Evolutionary conservation across 1,284 basidiomycete species (phyloP).

Genomic region (Sphaerobolus stellatus): DNA sequence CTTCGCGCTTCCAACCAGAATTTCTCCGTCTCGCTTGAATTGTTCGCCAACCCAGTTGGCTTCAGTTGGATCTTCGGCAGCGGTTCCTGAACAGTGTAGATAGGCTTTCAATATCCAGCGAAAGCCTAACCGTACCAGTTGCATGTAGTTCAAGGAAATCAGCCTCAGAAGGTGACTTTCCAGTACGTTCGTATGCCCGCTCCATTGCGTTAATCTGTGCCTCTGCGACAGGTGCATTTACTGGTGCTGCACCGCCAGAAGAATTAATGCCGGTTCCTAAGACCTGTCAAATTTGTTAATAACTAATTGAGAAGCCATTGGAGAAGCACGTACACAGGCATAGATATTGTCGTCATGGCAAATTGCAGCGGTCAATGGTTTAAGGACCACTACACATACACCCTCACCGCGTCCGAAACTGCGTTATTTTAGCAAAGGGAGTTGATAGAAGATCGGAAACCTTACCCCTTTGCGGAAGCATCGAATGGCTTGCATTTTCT

Average conservation of each 20-base stretch:
- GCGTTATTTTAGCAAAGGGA: too few species aligned
- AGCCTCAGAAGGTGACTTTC: slow-evolving; percentile 36
- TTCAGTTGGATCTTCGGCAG: slow-evolving; percentile 50
- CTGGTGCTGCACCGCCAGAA: slow-evolving; percentile 36
- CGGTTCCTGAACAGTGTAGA: slow-evolving; percentile 31
- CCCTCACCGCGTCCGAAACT: slow-evolving; percentile 37
- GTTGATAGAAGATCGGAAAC: too few species aligned
- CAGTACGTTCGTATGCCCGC: slow-evolving; percentile 29
- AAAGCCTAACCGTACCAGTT: slow-evolving; percentile 35
- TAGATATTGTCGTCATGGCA: slow-evolving; percentile 35
- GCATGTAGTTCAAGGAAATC: slow-evolving; percentile 51
- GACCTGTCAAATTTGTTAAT: slow-evolving; percentile 33
- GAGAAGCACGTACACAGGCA: slow-evolving; percentile 26
- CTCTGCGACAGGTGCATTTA: slow-evolving; percentile 37
- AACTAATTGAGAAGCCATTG: too few species aligned
- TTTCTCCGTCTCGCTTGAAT: slow-evolving; percentile 23
- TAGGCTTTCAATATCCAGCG: neutral
- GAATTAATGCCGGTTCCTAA: slow-evolving; percentile 41
- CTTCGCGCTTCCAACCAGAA: slow-evolving; percentile 46
- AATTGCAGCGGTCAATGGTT: slow-evolving; percentile 40
- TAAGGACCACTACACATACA: slow-evolving; percentile 32
- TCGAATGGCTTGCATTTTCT: slow-evolving; percentile 53
- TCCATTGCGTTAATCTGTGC: slow-evolving; percentile 37
- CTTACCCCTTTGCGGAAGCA: slow-evolving; percentile 45
- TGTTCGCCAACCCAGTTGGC: slow-evolving; percentile 46